Evolutionary conservation across 2,329 filamentous ascomycete genomes (phyloP), one percentile per base, ranked within the genome.

Genomic region (Niveomyces coronatus): DNA sequence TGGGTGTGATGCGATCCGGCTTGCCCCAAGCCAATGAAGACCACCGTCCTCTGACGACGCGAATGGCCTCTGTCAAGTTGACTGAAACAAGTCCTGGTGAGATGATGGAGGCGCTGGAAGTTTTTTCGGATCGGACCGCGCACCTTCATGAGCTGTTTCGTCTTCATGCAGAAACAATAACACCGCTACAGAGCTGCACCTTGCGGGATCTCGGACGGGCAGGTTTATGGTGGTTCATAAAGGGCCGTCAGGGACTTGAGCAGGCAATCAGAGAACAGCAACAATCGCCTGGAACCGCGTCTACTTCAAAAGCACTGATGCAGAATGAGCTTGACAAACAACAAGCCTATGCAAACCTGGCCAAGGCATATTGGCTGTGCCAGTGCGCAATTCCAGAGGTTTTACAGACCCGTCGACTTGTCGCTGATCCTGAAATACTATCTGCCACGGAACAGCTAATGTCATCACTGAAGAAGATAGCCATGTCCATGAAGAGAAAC

Each of bases 201-300:
- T 68, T 81, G 1, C 67, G 71, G 32, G 76, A 86, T 43, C 81
- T 88, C 64, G 68, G 82, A 9, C 73, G 84, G 41, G 80, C 79
- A 17, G 79, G 77, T 4, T 65, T 85, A 1, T 95, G 88, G 88
- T 95, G 88, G 88, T 93, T 94, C 52, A 55, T 94, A 31, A 82
- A 76, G 48, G 88, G 87, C 15, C 79, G 87, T 44, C 75, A 79
- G 51, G 77, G 79, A 9, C 67, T 94, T 36, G 88, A 94, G 55
- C 59, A 63, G 10, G 68, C 80, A 27, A 78, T 93, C 32, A 72
- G 85, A 43, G 78, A 76, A 37, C 19, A 39, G 11, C 37, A 31
- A 20, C 15, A 39, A n/a, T n/a, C n/a, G 15, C 37, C 37, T 19
- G 30, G 15, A 14, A 71, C 75, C 6, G 70, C 79, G 20, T 54